Evolutionary conservation across 495 filamentous ascomycete species (phyloP).

Genomic region (Penicillium verhagenii): DNA sequence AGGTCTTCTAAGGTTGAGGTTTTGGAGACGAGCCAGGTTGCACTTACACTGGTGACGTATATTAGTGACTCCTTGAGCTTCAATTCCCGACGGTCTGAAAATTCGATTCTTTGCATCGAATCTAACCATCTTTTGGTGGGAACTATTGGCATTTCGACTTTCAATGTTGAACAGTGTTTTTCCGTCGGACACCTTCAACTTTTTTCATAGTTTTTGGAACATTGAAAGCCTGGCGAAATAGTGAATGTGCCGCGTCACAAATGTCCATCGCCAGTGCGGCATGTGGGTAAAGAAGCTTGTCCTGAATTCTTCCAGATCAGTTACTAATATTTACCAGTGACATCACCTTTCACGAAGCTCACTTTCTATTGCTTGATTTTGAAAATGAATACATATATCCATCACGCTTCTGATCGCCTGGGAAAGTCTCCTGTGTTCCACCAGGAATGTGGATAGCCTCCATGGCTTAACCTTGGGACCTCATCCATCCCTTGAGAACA

Average conservation of each 20-base stretch:
- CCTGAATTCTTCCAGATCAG: not conserved
- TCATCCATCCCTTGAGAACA: not conserved
- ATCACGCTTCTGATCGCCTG: not conserved
- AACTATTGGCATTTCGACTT: too few relatives aligned
- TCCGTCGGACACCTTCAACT: too few relatives aligned
- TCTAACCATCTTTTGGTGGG: too few relatives aligned
- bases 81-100: too few relatives aligned
- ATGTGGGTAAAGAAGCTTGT: not conserved
- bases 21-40: too few relatives aligned
- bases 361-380: not conserved
- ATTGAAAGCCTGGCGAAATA: not conserved
- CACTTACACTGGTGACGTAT: too few relatives aligned
- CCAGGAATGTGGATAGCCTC: conserved; percentile 1
- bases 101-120: too few relatives aligned
- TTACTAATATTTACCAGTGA: not conserved
- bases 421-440: not conserved
- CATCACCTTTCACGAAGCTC: not conserved
- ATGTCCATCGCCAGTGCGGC: not conserved
- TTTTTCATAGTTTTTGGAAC: not conserved
- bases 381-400: not conserved
- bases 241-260: not conserved
- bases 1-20: too few relatives aligned
- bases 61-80: too few relatives aligned
- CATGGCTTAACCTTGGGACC: not conserved
- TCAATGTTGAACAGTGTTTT: too few relatives aligned